Evolutionary conservation across 371 early-diverging fungal species (phyloP).

Genomic region (Fennellomyces sp.): DNA sequence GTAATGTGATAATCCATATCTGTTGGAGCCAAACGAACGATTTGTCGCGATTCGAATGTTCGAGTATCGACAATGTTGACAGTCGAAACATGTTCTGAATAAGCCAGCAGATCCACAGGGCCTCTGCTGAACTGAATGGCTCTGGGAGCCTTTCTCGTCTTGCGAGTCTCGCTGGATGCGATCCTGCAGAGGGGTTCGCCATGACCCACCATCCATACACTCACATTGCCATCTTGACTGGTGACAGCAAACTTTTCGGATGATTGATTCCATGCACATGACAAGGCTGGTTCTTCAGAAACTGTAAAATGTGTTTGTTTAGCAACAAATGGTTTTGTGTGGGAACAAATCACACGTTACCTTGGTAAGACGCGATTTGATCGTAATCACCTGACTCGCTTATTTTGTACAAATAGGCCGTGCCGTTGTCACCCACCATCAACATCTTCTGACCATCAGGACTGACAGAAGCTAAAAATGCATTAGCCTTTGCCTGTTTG

Average conservation of each 20-base stretch:
- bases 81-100: slow-evolving; percentile 68
- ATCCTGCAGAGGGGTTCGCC: slow-evolving; percentile 50
- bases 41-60: slow-evolving; percentile 73
- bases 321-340: background rate
- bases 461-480: slow-evolving; percentile 69
- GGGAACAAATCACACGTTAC: slow-evolving; percentile 5
- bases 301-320: slow-evolving; percentile 55
- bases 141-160: slow-evolving; percentile 26
- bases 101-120: slow-evolving; percentile 23
- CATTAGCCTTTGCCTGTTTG: background rate
- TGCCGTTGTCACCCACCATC: slow-evolving; percentile 83
- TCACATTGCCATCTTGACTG: slow-evolving; percentile 78
- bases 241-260: slow-evolving; percentile 77
- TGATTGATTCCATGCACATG: slow-evolving; percentile 78
- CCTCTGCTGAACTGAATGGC: slow-evolving; percentile 24
- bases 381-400: slow-evolving; percentile 61
- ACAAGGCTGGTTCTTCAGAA: slow-evolving; percentile 32
- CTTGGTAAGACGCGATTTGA: slow-evolving; percentile 14
- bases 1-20: slow-evolving; percentile 33
- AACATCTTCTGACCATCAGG: slow-evolving; percentile 80
- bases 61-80: slow-evolving; percentile 83
- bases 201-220: slow-evolving; percentile 68
- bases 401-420: slow-evolving; percentile 78
- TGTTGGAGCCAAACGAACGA: slow-evolving; percentile 47
- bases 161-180: slow-evolving; percentile 39